Evolutionary conservation across 768 basidiomycete species (phyloP), one percentile per base, ranked within the genome.

Genomic region (Daedaleopsis nitida): DNA sequence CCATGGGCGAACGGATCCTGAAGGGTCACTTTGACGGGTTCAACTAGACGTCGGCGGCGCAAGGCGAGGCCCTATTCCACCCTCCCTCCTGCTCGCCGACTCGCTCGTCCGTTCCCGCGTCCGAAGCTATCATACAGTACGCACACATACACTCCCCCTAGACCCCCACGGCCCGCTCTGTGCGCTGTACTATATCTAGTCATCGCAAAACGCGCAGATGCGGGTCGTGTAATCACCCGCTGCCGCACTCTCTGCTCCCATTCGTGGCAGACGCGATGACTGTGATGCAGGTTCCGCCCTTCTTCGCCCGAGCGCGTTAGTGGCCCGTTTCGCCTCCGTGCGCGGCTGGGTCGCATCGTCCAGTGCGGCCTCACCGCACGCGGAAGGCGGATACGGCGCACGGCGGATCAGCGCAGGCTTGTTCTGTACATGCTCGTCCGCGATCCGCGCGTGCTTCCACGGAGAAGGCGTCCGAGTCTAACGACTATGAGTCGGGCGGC

Each of bases 21-120:
- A 94, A 91, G 78, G 92, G 92, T 10, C 92, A 94, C 68, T 94
- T 94, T 67, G 92, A 94, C 70, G 88, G 92, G 52, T 94, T 94
- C 80, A 90, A 91, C 70, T 92, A 82, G 42, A 38, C 47, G 47
- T 49, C 47, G 27, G 27, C 47, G n/a, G n/a, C n/a, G n/a, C n/a
- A n/a, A 49, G 47, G 47, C 47, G 47, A 49, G 47, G 34, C 39
- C 32, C 16, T 23, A 3, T 37, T 32, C 21, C 47, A 19, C 24
- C 52, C 17, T 17, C 47, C 13, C n/a, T 34, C 52, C 38, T 32
- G 17, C 35, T 21, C 42, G 27, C 13, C 27, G 27, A 5, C 27
- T 27, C 37, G 19, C 38, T 32, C 50, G 55, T 21, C 37, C 27
- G 44, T 27, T 32, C 19, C 23, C 34, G 21, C 55, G 17, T 34